phyloP scores from a whole-genome alignment of 345 rosid genomes.

The Balakata baccata region DNA sequence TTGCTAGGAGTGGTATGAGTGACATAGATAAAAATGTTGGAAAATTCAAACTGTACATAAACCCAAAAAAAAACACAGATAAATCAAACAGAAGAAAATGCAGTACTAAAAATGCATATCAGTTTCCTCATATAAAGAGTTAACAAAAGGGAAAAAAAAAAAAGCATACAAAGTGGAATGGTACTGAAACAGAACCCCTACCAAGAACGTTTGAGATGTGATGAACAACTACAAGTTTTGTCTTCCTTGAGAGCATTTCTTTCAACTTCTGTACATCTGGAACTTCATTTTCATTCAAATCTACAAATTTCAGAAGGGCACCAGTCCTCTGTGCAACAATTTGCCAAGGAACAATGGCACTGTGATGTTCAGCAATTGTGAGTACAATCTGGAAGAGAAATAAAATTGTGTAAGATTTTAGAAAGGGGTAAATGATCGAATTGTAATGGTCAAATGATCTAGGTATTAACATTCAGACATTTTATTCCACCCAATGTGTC shows the following conservation, averaged over 20 bases:
- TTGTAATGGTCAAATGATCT: neutral
- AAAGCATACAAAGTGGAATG: neutral
- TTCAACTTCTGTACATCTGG: constrained; percentile 54
- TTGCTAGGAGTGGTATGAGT: too few relatives aligned
- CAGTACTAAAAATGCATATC: neutral
- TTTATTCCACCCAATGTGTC: too few relatives aligned
- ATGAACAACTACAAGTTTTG: constrained; percentile 76
- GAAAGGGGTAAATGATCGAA: neutral
- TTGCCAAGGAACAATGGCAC: constrained; percentile 99
- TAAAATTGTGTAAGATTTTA: constrained; percentile 4
- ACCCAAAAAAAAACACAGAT: neutral
- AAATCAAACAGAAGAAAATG: neutral
- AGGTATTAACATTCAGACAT: neutral
- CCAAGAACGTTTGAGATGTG: constrained; percentile 90
- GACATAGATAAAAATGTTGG: neutral
- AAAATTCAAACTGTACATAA: neutral
- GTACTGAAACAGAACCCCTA: constrained; percentile 21
- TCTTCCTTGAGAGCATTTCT: constrained; percentile 60
- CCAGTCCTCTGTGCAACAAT: constrained; percentile 72
- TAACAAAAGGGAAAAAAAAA: neutral
- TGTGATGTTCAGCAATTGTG: constrained; percentile 87
- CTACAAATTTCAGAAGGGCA: constrained; percentile 62
- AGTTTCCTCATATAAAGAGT: neutral
- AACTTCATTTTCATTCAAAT: constrained; percentile 58
- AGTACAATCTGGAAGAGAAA: constrained; percentile 56